phyloP scores from a whole-genome alignment of 176 grass and related monocot species.

The Eleusine coracana region DNA sequence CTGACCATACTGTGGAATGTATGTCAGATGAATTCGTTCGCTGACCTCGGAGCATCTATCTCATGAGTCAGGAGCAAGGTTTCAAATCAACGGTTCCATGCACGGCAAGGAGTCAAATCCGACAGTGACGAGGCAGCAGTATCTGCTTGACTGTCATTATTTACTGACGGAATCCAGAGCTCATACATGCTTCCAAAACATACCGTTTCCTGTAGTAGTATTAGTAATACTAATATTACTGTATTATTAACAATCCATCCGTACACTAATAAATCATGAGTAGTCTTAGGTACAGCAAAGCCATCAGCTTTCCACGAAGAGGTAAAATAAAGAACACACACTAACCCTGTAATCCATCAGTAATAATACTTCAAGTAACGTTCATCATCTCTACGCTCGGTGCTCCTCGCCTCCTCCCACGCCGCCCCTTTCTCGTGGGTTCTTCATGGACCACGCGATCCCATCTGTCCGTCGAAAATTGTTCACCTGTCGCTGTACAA shows the following conservation, averaged over 20 bases:
- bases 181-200: background rate
- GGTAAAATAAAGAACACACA: background rate
- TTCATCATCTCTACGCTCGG: background rate
- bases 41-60: background rate
- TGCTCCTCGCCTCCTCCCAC: background rate
- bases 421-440: background rate
- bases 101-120: conserved; percentile 37
- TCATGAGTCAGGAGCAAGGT: background rate
- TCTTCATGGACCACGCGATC: conserved; percentile 5
- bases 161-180: conserved; percentile 1
- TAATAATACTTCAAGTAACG: background rate
- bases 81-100: conserved; percentile 46
- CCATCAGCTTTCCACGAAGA: background rate
- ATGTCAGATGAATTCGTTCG: background rate
- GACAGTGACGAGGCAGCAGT: conserved; percentile 32
- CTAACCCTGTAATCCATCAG: background rate
- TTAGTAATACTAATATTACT: background rate
- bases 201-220: background rate
- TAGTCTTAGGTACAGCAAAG: background rate
- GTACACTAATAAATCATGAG: background rate
- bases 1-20: background rate
- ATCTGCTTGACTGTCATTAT: conserved; percentile 14
- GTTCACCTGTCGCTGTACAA: too few relatives aligned
- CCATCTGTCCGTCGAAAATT: background rate
- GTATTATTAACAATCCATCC: background rate